Evolutionary conservation across 1,284 basidiomycete genomes (phyloP), one percentile per base, ranked within the genome.

Genomic region (Tranzscheliella williamsii): DNA sequence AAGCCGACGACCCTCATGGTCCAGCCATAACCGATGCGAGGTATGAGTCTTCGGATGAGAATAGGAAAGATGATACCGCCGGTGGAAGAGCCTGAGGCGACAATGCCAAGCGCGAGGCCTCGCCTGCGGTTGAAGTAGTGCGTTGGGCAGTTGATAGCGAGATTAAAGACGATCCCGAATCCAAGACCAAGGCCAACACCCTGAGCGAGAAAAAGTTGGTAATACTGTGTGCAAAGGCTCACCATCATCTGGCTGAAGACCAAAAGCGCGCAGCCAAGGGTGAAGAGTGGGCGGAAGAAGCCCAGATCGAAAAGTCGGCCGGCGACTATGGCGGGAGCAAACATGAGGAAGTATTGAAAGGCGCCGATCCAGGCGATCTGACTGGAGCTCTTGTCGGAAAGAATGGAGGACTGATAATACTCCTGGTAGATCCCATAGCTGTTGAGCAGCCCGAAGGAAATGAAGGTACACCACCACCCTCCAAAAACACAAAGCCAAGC

Each of bases 21-120:
- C 52, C 62, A 61, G 3, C 41, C 58, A 24, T 64, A 72, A 2
- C 72, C 72, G 16, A 72, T 53, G 5, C 34, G 24, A 2, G 52
- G 52, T 26, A 62, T 43, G n/a, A 67, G 48, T 3, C 37, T 38
- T 8, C 55, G 27, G 24, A 71, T 44, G 26, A 71, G 35, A 43
- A 74, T 68, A 11, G 72, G 67, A 24, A 67, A 72, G 38, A 72
- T 27, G 50, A 74, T 57, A 16, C 65, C 65, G 6, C 72, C 70
- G 4, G 62, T 54, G 1, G 55, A 56, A n/a, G 55, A 62, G 8
- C 72, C 70, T 2, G 53, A 54, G 2, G 72, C 65, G 13, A 55
- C 45, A 16, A 73, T 12, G 24, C 71, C 71, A 20, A 67, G 20
- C 1, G 67, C 67, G n/a, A 70, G n/a, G 4, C 37, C 49, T 5